Evolutionary conservation across 495 filamentous ascomycete genomes (phyloP), one percentile per base, ranked within the genome.

Genomic region (Melanomma pulvis-pyrius): DNA sequence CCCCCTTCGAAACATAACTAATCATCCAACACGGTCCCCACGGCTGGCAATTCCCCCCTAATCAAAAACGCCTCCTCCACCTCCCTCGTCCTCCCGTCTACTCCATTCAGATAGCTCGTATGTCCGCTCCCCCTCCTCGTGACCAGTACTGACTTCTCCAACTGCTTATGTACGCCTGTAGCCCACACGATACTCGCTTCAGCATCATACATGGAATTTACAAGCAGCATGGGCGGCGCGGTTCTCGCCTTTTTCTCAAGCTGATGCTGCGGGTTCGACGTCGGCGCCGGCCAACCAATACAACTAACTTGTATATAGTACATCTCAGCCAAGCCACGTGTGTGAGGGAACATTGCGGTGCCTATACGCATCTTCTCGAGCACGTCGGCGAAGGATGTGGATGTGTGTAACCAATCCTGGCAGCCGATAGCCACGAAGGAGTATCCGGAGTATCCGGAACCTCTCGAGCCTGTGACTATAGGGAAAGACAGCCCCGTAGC

Each of bases 91-190:
- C n/a, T n/a, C n/a, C n/a, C n/a, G n/a, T 24, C 48, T 24, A 3
- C 19, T 51, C 11, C 48, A 25, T 25, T 19, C 7, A 51, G 17
- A 24, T 26, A 51, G 28, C 75, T 76, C 47, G 74, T 77, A 46
- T 81, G 79, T 1, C 79, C 79, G 41, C 61, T 62, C 12, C 79
- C 79, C 50, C 76, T 73, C 19, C 79, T 69, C 41, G 73, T 74
- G 6, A 81, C 48, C 29, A 79, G 50, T n/a, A 76, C 73, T 17
- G 72, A 67, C 11, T 55, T 59, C 19, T 47, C 28, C 30, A 75
- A 64, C 65, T 75, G 70, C 22, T 73, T 30, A 1, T 51, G 46
- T 36, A 75, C 64, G n/a, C 74, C 62, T 62, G 73, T 71, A 12
- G 73, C 79, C 79, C 78, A 81, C 1, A 67, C 67, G 44, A 72